phyloP scores from a whole-genome alignment of 2,329 filamentous ascomycete genomes.

The Dothistroma pini region DNA sequence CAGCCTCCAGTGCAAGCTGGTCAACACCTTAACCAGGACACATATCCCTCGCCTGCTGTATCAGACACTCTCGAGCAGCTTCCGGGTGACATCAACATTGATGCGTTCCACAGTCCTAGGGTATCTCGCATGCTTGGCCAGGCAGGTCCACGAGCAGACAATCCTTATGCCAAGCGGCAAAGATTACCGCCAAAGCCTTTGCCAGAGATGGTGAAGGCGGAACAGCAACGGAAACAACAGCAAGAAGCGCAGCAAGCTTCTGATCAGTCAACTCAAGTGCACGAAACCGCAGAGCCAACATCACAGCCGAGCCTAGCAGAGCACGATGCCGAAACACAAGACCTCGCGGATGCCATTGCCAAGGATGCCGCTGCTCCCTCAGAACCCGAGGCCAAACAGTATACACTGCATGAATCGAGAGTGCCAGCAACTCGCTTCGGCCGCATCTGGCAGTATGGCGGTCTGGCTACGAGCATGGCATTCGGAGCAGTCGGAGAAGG shows the following conservation, averaged over 20 bases:
- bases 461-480: slow-evolving; percentile 91
- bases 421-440: slow-evolving; percentile 86
- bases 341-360: slow-evolving; percentile 37
- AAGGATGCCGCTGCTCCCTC: slow-evolving; percentile 29
- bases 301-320: neutral
- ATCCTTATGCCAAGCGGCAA: slow-evolving; percentile 31
- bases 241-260: neutral
- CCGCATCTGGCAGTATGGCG: slow-evolving; percentile 90
- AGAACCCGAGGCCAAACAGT: slow-evolving; percentile 34
- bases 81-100: slow-evolving; percentile 57
- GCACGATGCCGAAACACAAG: slow-evolving; percentile 37
- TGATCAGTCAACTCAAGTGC: neutral
- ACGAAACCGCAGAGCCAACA: neutral
- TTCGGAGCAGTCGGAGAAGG: slow-evolving; percentile 86
- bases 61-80: slow-evolving; percentile 39
- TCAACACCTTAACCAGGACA: slow-evolving; percentile 52
- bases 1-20: slow-evolving; percentile 44
- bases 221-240: slow-evolving; percentile 24
- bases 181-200: slow-evolving; percentile 32
- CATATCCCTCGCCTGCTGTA: slow-evolving; percentile 39
- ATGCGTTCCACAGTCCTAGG: slow-evolving; percentile 59
- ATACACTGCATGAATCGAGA: slow-evolving; percentile 79
- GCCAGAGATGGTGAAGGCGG: slow-evolving; percentile 34
- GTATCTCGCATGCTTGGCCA: slow-evolving; percentile 54
- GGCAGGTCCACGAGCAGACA: slow-evolving; percentile 34